A percentile compares a stretch with the other conserved stretches of the same genome.
Evolutionary conservation across 2,329 filamentous ascomycete species (phyloP).

Genomic region (Fusarium pseudonygamai): DNA sequence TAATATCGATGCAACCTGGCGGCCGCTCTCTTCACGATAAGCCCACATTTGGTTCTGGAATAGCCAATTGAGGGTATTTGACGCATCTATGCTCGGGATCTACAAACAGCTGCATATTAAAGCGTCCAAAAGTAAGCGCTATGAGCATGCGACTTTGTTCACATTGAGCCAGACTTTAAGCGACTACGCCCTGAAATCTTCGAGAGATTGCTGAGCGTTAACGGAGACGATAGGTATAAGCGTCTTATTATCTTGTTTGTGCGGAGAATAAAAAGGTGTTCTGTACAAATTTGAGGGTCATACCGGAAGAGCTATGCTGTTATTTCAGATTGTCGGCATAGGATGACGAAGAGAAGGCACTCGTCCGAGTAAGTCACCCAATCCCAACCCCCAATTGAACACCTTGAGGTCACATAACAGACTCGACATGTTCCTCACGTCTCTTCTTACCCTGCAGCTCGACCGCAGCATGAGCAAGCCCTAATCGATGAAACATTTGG

Average conservation of each 20-base stretch:
- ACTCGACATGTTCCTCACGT: too few relatives aligned
- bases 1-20: not conserved
- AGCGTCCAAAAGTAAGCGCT: not conserved
- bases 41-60: not conserved
- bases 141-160: not conserved
- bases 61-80: not conserved
- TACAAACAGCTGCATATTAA: not conserved
- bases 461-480: too few relatives aligned
- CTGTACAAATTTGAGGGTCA: not conserved
- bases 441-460: too few relatives aligned
- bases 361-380: too few relatives aligned
- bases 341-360: slow-evolving; percentile 3
- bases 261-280: fast-evolving
- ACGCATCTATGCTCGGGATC: not conserved
- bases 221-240: fast-evolving
- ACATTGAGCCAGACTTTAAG: not conserved
- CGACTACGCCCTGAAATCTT: too few relatives aligned
- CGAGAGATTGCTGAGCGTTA: not conserved
- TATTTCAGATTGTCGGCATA: fast-evolving
- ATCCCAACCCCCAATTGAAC: too few relatives aligned
- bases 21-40: fast-evolving
- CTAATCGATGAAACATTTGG: too few relatives aligned
- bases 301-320: not conserved
- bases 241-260: not conserved
- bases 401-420: too few relatives aligned